Percentiles rank a stretch among this genome's conserved stretches.
Evolutionary conservation across 2,329 filamentous ascomycete species (phyloP).

Genomic region (Colletotrichum sp.): DNA sequence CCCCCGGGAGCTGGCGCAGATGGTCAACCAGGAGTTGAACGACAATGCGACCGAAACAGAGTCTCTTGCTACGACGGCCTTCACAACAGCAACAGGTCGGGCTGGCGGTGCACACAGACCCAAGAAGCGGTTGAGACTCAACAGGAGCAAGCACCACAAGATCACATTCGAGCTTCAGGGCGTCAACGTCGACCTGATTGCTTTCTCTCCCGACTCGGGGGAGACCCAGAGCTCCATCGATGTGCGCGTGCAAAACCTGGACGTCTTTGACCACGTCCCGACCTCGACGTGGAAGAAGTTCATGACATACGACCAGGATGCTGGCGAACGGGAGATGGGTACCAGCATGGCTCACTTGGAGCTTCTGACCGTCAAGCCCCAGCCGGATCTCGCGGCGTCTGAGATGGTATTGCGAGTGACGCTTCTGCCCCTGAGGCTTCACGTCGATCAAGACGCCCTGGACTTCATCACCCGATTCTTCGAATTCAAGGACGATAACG

Average conservation of each 20-base stretch:
- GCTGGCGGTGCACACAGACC: conserved; percentile 45
- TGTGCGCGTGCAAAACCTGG: conserved; percentile 80
- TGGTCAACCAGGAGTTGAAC: conserved; percentile 88
- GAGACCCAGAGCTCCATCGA: conserved; percentile 91
- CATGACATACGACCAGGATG: conserved; percentile 88
- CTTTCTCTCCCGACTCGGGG: conserved; percentile 76
- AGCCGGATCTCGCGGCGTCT: conserved; percentile 82
- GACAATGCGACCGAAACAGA: conserved; percentile 89
- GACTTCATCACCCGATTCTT: conserved; percentile 98
- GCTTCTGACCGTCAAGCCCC: conserved; percentile 84
- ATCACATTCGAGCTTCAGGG: conserved; percentile 93
- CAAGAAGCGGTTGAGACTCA: conserved; percentile 70
- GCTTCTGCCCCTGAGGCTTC: conserved; percentile 83
- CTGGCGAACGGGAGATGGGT: conserved; percentile 83
- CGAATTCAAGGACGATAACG: conserved; percentile 87
- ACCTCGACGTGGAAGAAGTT: conserved; percentile 99
- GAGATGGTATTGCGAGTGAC: conserved; percentile 85
- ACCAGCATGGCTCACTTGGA: conserved; percentile 92
- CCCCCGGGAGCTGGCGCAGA: conserved; percentile 78
- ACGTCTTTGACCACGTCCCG: conserved; percentile 92
- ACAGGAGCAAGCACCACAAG: conserved; percentile 89
- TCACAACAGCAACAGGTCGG: conserved; percentile 62
- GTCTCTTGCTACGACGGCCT: conserved; percentile 80
- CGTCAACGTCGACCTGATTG: conserved; percentile 80
- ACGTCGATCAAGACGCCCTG: conserved; percentile 96